phyloP scores from a whole-genome alignment of 805 yeast genomes.

The Wickerhamomyces canadensis region DNA sequence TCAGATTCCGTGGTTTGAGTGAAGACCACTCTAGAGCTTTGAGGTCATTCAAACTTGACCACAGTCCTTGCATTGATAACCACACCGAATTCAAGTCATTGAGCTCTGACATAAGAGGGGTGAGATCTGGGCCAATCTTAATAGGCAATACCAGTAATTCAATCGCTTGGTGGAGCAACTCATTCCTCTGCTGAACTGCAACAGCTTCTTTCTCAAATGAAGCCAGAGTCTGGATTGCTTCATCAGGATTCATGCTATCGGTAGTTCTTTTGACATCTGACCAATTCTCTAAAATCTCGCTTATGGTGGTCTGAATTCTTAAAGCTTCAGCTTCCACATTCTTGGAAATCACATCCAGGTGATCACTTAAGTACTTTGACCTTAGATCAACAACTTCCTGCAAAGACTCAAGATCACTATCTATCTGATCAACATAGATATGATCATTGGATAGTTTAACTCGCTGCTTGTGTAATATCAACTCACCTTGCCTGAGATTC shows the following conservation, averaged over 20 bases:
- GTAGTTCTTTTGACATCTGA: conserved; percentile 38
- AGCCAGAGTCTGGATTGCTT: conserved; percentile 33
- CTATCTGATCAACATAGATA: conserved; percentile 60
- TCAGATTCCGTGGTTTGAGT: conserved; percentile 38
- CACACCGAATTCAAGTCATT: conserved; percentile 56
- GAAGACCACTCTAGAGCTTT: conserved; percentile 43
- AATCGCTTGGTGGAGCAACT: conserved; percentile 28
- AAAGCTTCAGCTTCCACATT: conserved; percentile 36
- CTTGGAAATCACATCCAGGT: conserved; percentile 36
- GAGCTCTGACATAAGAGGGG: conserved; percentile 40
- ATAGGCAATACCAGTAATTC: conserved; percentile 29
- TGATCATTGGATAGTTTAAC: conserved; percentile 47
- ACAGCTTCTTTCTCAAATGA: conserved; percentile 23
- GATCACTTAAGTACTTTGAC: conserved; percentile 32
- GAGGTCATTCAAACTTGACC: conserved; percentile 40
- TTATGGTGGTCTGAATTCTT: conserved; percentile 29
- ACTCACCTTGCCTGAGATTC: conserved; percentile 27
- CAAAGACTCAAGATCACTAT: conserved; percentile 39
- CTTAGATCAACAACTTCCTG: conserved; percentile 32
- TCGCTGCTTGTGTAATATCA: conserved; percentile 36
- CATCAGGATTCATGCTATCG: conserved; percentile 33
- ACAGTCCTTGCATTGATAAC: conserved; percentile 50
- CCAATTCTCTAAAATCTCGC: conserved; percentile 40
- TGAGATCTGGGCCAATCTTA: conserved; percentile 24
- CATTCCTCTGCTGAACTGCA: conserved; percentile 8